Conservation (phyloP, 2,329 filamentous ascomycete species). For the Aspergillus bombycis region DNA sequence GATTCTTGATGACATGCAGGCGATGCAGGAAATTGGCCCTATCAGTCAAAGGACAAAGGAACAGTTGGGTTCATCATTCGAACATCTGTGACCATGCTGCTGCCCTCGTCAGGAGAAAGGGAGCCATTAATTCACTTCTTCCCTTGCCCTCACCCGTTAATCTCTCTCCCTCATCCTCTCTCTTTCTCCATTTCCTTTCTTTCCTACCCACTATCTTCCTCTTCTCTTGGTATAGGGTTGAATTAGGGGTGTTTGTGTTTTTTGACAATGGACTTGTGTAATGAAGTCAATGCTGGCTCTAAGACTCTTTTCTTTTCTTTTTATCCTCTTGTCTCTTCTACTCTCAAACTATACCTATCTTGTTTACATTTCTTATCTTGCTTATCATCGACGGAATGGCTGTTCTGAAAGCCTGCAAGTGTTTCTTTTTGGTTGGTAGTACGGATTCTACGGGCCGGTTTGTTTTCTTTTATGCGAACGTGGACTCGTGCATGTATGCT, state of each 20-base stretch:
- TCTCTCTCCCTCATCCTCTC: background rate
- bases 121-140: background rate
- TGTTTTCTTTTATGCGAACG: background rate
- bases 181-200: slow-evolving; percentile 13
- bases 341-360: background rate
- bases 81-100: background rate
- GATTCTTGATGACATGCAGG: slow-evolving; percentile 59
- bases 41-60: slow-evolving; percentile 41
- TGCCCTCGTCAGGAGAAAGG: background rate
- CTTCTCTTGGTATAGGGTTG: slow-evolving; percentile 8
- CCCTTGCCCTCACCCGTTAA: background rate
- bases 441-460: background rate
- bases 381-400: background rate
- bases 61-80: slow-evolving; percentile 26
- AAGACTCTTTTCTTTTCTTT: background rate
- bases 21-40: slow-evolving; percentile 51
- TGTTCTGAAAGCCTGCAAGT: background rate
- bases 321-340: background rate
- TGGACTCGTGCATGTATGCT: background rate
- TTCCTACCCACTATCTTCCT: slow-evolving; percentile 12
- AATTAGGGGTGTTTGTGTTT: slow-evolving; percentile 4
- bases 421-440: slow-evolving; percentile 6
- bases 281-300: slow-evolving; percentile 21
- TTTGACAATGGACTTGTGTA: slow-evolving; percentile 20
- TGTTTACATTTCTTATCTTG: slow-evolving; percentile 1